phyloP scores from a whole-genome alignment of 2,329 filamentous ascomycete genomes.

The Tolypocladium capitatum region DNA sequence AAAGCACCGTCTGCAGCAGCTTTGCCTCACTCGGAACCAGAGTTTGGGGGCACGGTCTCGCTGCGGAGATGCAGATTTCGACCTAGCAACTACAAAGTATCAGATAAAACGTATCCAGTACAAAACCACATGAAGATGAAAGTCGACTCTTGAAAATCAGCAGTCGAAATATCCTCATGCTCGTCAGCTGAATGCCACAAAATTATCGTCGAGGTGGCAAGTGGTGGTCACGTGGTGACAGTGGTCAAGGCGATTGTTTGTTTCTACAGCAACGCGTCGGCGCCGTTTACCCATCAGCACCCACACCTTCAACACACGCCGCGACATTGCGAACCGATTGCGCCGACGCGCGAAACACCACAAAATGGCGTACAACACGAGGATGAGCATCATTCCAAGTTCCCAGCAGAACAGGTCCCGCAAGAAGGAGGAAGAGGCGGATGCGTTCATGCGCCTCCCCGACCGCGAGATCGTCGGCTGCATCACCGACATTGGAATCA shows the following conservation, averaged over 20 bases:
- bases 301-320: background rate
- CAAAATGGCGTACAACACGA: conserved; percentile 44
- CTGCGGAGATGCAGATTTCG: too few species aligned
- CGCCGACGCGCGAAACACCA: background rate
- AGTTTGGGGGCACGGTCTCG: too few species aligned
- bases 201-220: too few species aligned
- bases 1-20: too few species aligned
- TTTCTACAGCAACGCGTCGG: conserved; percentile 5
- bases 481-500: conserved; percentile 92
- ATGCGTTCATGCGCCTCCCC: conserved; percentile 46
- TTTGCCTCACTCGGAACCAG: too few species aligned
- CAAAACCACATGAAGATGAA: background rate
- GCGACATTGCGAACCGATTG: background rate
- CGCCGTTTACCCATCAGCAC: background rate
- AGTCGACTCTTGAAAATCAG: too few species aligned
- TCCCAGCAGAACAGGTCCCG: conserved; percentile 35
- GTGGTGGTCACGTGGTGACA: background rate
- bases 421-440: conserved; percentile 46
- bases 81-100: too few species aligned
- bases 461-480: conserved; percentile 85
- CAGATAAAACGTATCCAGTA: too few species aligned
- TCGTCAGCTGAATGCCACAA: background rate
- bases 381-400: conserved; percentile 47
- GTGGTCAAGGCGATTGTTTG: background rate
- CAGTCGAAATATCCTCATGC: too few species aligned